Percentiles rank a stretch among this genome's conserved stretches.
Conservation (phyloP, 257 asterid genomes). For the Nicotiana otophora region DNA sequence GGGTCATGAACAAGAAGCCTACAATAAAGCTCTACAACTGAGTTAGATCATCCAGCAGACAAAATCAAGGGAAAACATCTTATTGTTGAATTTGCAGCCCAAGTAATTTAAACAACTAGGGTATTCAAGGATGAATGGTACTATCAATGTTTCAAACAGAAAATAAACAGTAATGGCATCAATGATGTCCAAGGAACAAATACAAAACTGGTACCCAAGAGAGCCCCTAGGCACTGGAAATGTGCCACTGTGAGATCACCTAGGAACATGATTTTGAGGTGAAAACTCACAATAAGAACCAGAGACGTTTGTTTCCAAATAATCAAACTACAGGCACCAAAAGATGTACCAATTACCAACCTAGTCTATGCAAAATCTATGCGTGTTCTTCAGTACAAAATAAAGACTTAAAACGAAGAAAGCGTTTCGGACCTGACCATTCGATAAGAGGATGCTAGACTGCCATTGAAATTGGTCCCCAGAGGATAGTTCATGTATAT, state of each 20-base stretch:
- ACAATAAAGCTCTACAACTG: constrained; percentile 11
- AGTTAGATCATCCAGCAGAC: constrained; percentile 6
- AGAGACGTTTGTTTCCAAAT: neutral
- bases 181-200: neutral
- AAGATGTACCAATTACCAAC: neutral
- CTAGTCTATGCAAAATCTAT: constrained; percentile 2
- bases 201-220: neutral
- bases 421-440: neutral
- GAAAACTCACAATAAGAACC: neutral
- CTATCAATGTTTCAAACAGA: neutral
- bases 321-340: constrained; percentile 7
- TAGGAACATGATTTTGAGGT: neutral
- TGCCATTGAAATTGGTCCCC: neutral
- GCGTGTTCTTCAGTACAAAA: neutral
- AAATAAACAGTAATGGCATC: neutral
- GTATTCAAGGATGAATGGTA: neutral
- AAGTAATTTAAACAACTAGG: neutral
- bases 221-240: neutral
- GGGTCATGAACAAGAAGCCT: constrained; percentile 79
- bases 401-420: neutral
- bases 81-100: neutral
- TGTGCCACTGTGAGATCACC: neutral
- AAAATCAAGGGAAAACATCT: neutral
- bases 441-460: constrained; percentile 3
- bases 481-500: neutral